Percentiles rank a stretch among this genome's conserved stretches.
These are phyloP conservation scores for Cercis canadensis DNA, from an alignment of 306 rosid species.

Conservation along the genomic window DNA sequence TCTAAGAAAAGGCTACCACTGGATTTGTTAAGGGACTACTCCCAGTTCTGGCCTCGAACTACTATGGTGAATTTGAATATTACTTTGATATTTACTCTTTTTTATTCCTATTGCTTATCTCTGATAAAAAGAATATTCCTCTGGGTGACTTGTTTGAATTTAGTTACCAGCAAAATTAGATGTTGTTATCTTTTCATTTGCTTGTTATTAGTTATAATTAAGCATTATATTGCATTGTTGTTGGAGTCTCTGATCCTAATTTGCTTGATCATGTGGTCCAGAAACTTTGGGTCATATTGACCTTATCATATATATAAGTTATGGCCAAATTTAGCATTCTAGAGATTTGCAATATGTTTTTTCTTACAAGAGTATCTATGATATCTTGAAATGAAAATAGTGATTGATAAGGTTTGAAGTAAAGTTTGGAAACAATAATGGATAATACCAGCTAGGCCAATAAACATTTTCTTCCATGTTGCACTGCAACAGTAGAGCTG, in stretches of 20 bases:
- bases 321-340: too few relatives aligned
- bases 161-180: slow-evolving; percentile 1
- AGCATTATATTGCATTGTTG: neutral
- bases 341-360: too few relatives aligned
- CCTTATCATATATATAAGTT: too few relatives aligned
- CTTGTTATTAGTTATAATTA: neutral
- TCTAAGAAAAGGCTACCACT: slow-evolving; percentile 72
- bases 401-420: neutral
- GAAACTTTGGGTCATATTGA: too few relatives aligned
- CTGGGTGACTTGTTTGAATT: slow-evolving; percentile 10
- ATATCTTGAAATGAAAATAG: neutral
- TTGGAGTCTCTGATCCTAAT: neutral
- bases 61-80: slow-evolving; percentile 68
- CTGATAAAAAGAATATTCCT: neutral
- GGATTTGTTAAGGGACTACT: slow-evolving; percentile 64
- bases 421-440: slow-evolving; percentile 14
- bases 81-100: slow-evolving; percentile 21
- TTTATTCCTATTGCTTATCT: slow-evolving; percentile 22
- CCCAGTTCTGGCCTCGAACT: slow-evolving; percentile 85
- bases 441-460: slow-evolving; percentile 5
- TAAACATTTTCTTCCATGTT: neutral
- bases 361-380: neutral
- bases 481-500: too few relatives aligned
- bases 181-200: slow-evolving; percentile 7
- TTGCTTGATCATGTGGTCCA: too few relatives aligned